Evolutionary conservation across 768 basidiomycete genomes (phyloP).

Genomic region (Suillus luteus): DNA sequence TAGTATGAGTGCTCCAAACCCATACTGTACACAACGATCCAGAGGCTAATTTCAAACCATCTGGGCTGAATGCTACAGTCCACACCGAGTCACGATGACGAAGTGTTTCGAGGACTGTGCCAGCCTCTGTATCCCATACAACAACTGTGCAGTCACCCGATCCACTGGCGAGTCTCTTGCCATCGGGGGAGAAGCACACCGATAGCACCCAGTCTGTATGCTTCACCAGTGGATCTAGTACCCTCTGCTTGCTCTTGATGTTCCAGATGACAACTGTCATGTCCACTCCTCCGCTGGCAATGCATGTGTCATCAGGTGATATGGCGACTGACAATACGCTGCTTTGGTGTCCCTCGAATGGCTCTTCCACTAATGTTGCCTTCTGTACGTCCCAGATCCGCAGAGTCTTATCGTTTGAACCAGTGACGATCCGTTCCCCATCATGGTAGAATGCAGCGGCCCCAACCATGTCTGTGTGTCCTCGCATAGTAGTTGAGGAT

Average conservation of each 20-base stretch:
- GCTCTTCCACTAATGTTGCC: not conserved
- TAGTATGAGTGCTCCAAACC: no score
- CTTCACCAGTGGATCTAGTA: not conserved
- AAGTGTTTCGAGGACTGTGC: not conserved
- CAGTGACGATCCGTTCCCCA: not conserved
- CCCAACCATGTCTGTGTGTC: no score
- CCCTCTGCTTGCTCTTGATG: not conserved
- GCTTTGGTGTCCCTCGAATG: not conserved
- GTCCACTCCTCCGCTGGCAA: not conserved
- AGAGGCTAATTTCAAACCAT: slow-evolving; percentile 14
- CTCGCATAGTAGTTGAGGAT: no score
- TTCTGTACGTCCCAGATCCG: not conserved
- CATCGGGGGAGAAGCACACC: slow-evolving; percentile 44
- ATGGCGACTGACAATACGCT: not conserved
- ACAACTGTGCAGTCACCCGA: slow-evolving; percentile 31
- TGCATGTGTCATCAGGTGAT: not conserved
- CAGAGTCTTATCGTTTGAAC: not conserved
- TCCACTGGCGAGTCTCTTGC: slow-evolving; percentile 42
- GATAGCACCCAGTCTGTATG: slow-evolving; percentile 9
- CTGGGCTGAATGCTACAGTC: slow-evolving; percentile 10
- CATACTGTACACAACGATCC: slow-evolving; percentile 6
- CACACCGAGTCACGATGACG: not conserved
- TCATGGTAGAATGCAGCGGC: no score
- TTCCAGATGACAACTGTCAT: not conserved
- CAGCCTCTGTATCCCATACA: slow-evolving; percentile 13